These are phyloP conservation scores for Aspergillus terreus DNA, from an alignment of 2,329 filamentous ascomycete genomes.

Conservation along the genomic window DNA sequence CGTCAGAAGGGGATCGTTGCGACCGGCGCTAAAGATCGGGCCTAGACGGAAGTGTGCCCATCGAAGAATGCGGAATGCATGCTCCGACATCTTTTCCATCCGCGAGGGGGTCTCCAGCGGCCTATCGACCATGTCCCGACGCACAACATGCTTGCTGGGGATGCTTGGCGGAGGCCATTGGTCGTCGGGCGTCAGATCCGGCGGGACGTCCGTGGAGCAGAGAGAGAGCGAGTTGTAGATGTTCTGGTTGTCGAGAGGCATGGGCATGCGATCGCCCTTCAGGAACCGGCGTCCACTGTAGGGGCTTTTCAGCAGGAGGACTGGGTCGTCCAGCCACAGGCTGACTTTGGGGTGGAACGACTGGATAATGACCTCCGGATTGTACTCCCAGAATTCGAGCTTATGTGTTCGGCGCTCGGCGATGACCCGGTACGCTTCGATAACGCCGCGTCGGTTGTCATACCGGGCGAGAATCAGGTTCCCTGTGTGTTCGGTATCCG, in stretches of 20 bases:
- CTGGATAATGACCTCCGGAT: constrained; percentile 65
- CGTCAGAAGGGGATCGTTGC: constrained; percentile 51
- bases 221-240: constrained; percentile 68
- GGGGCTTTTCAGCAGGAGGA: constrained; percentile 54
- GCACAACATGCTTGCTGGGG: constrained; percentile 59
- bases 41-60: constrained; percentile 66
- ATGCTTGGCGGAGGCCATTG: constrained; percentile 75
- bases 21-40: constrained; percentile 27
- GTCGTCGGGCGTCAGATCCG: constrained; percentile 41
- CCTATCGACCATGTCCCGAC: constrained; percentile 46
- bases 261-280: constrained; percentile 50
- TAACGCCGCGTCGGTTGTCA: constrained; percentile 66
- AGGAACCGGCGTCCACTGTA: constrained; percentile 19
- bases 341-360: constrained; percentile 67
- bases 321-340: constrained; percentile 71
- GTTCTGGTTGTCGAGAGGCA: constrained; percentile 49
- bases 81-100: constrained; percentile 61
- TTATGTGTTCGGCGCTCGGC: constrained; percentile 57
- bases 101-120: constrained; percentile 46
- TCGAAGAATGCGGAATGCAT: constrained; percentile 68
- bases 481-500: constrained; percentile 68
- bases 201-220: constrained; percentile 49
- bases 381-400: constrained; percentile 62
- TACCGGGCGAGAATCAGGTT: constrained; percentile 75
- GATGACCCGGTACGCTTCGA: constrained; percentile 75